Percentiles rank a stretch among this genome's conserved stretches.
These are phyloP conservation scores for Oidiodendron maius DNA, from an alignment of 495 filamentous ascomycete species.

Conservation along the genomic window DNA sequence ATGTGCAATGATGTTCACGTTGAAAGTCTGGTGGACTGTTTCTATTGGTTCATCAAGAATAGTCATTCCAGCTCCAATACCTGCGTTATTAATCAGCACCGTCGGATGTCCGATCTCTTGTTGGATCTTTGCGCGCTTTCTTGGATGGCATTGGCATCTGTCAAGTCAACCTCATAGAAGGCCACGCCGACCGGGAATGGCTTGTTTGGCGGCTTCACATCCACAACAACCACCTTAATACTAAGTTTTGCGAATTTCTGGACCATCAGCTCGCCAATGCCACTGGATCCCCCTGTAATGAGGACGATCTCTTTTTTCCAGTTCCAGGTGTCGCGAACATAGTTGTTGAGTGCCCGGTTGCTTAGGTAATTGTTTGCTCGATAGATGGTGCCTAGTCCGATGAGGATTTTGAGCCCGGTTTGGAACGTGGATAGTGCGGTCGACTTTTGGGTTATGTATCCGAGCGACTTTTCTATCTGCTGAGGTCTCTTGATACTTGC, in stretches of 20 bases:
- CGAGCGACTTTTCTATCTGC: no score
- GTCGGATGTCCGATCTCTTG: slow-evolving; percentile 54
- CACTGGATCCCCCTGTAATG: slow-evolving; percentile 19
- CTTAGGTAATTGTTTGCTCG: slow-evolving; percentile 43
- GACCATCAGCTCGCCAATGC: slow-evolving; percentile 43
- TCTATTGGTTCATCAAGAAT: slow-evolving; percentile 48
- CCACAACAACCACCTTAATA: slow-evolving; percentile 45
- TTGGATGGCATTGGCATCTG: slow-evolving; percentile 39
- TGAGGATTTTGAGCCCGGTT: slow-evolving; percentile 20
- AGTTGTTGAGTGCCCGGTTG: slow-evolving; percentile 53
- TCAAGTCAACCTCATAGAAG: slow-evolving; percentile 58
- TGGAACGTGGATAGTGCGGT: neutral
- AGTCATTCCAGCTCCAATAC: slow-evolving; percentile 48
- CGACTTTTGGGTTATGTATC: slow-evolving; percentile 14
- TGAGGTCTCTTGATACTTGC: no score
- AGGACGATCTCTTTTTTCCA: slow-evolving; percentile 47
- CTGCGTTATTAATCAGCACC: slow-evolving; percentile 71
- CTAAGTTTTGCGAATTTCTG: slow-evolving; percentile 47
- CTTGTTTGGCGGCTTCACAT: neutral
- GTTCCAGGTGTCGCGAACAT: slow-evolving; percentile 50
- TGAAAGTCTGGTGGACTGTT: slow-evolving; percentile 55
- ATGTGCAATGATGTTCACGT: slow-evolving; percentile 63
- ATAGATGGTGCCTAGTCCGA: slow-evolving; percentile 38
- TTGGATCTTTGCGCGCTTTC: slow-evolving; percentile 42
- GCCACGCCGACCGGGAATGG: slow-evolving; percentile 10